phyloP scores from a whole-genome alignment of 2,329 filamentous ascomycete species.

The Raffaelea ambrosiae region DNA sequence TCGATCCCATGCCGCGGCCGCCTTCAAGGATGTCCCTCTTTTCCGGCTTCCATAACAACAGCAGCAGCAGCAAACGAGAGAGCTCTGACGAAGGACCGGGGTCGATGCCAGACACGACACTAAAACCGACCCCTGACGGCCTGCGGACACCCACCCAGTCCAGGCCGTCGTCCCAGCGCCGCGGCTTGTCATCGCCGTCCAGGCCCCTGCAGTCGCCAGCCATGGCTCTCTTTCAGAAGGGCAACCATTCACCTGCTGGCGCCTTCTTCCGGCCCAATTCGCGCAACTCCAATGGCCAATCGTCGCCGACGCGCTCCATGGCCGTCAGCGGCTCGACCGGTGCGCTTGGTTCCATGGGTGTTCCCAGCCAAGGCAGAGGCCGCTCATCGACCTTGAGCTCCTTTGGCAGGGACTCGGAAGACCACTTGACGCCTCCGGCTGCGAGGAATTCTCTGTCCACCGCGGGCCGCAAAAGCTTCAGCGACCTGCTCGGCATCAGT shows the following conservation, averaged over 20 bases:
- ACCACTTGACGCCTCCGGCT: slow-evolving; percentile 57
- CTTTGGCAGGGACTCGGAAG: slow-evolving; percentile 62
- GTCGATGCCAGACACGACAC: too few species aligned
- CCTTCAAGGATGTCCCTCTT: too few species aligned
- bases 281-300: slow-evolving; percentile 53
- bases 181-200: slow-evolving; percentile 19
- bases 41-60: slow-evolving; percentile 4
- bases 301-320: slow-evolving; percentile 47
- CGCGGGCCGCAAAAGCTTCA: slow-evolving; percentile 87
- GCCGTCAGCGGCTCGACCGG: neutral
- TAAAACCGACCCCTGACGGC: neutral
- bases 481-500: slow-evolving; percentile 72
- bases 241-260: slow-evolving; percentile 35
- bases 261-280: slow-evolving; percentile 41
- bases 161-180: slow-evolving; percentile 17
- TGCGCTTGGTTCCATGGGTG: slow-evolving; percentile 20
- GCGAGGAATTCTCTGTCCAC: slow-evolving; percentile 69
- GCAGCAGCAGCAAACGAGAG: neutral
- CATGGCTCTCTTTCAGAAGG: slow-evolving; percentile 21
- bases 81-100: too few species aligned
- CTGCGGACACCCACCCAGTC: slow-evolving; percentile 23
- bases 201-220: slow-evolving; percentile 24
- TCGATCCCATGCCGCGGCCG: too few species aligned
- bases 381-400: slow-evolving; percentile 90
- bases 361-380: slow-evolving; percentile 53